Evolutionary conservation across 352 stramenopile genomes (phyloP), one percentile per base, ranked within the genome.

Genomic region (Globisporangium abappressorium): DNA sequence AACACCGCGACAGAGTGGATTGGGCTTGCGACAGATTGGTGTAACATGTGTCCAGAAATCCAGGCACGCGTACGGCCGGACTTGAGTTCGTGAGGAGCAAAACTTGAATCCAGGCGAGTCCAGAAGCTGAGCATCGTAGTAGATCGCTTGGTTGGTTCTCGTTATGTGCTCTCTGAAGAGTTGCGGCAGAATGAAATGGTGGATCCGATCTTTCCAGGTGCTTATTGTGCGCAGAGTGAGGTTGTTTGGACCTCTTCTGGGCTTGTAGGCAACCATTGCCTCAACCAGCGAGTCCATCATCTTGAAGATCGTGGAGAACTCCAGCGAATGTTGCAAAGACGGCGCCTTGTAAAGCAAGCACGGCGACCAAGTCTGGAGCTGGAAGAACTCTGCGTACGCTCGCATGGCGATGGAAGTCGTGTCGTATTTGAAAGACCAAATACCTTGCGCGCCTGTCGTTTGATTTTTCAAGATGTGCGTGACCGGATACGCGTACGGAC

Each of bases 361-460:
- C n/a, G 69, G 26, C 12, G 65, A 26, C 69, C 69, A 75, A 6
- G 62, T 18, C 5, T 34, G 3, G 18, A 73, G 28, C 18, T 56
- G 15, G 9, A 73, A 57, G 15, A 59, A 28, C 49, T 70, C n/a
- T 1, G 66, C 66, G 9, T 70, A 43, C 12, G 65, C 63, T 12
- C 72, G 70, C 62, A 75, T 62, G 1, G 38, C 46, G 9, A 70
- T 49, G 34, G 66, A 76, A 33, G 69, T 78, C 18, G 69, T 70
- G 47, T 78, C 65, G 58, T 71, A 78, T 33, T 78, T 78, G 58
- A 71, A 75, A 46, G 43, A 22, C 72, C 72, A 78, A 34, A 60
- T 34, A 14, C 24, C 49, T 12, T 38, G 26, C 7, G 2, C 6
- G 4, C 18, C 18, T 34, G 28, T 33, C 12, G 18, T 64, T 34